Evolutionary conservation across 2,329 filamentous ascomycete genomes (phyloP), one percentile per base, ranked within the genome.

Genomic region (Pestalotiopsis sp.): DNA sequence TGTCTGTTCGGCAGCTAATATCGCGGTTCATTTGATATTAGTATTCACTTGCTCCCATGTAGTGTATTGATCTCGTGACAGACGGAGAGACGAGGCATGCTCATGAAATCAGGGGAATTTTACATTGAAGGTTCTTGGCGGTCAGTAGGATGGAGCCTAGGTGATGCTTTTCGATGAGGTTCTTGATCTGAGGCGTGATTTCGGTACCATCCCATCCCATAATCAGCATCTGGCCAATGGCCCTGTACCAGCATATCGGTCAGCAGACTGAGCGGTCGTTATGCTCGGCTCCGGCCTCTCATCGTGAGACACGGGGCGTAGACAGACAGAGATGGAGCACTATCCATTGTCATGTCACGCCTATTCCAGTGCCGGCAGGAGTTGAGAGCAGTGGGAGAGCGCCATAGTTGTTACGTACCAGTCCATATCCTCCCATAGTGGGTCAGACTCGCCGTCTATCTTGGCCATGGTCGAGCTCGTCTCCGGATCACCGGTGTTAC

Each of bases 121-220:
- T 80, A 95, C 93, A 93, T 85, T 93, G 94, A 66, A 95, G 83
- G 73, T 96, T 96, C 82, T 94, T 95, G 70, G 92, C 92, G 52
- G 92, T 94, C 70, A 96, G 82, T 68, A 94, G 84, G 75, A 98
- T 92, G 65, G 94, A 96, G 67, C 96, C 96, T 61, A 99, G 85
- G 78, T 98, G 92, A 78, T 95, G 89, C 72, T 93, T 87, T 78
- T 93, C 89, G 75, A 97, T 96, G 72, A 94, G 86, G 73, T 88
- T 90, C 71, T 88, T 89, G 77, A 96, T 94, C 79, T 94, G 92
- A 69, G 92, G 92, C 30, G 92, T 95, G 66, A 96, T 90, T 77
- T 92, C 88, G 66, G 91, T 93, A 69, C 93, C 93, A 83, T 96
- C 92, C 85, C 93, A 97, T 78, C 92, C 92, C 90, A 94, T 93